Evolutionary conservation across 352 stramenopile genomes (phyloP), one percentile per base, ranked within the genome.

Genomic region (Globisporangium heterothallicum): DNA sequence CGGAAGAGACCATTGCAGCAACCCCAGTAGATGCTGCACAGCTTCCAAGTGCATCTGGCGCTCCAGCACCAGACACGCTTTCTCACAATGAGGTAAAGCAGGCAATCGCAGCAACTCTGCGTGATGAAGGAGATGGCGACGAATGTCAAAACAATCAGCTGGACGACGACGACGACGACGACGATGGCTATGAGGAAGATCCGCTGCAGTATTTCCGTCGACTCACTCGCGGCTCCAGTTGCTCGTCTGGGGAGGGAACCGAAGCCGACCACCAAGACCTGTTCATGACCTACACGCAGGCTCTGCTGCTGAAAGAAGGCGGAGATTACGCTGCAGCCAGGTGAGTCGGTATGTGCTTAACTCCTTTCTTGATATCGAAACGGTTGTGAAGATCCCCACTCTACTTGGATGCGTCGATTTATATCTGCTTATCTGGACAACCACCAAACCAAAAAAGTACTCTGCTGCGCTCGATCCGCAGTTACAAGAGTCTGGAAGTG

Each of bases 251-350:
- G 35, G 35, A 6, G 21, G 8, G 22, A 24, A 32, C 21, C 44
- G 38, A 29, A 35, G 44, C 38, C 44, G 36, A 27, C 49, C 44
- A 19, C 24, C 53, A 64, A 8, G 54, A 71, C 8, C 45, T 66
- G 9, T 74, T 64, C 35, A 49, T 63, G 38, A 42, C 49, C 16
- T 86, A 80, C 56, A 70, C 70, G 2, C 59, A 74, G 18, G 72
- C 75, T 16, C 59, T 86, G 52, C 38, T 78, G 25, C 41, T 83
- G 16, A 64, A 74, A 56, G 48, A 65, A 6, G 49, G 59, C 6
- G 53, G 49, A 18, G 49, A 74, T 10, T 81, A 72, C 42, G 52
- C 59, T n/a, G 50, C 56, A 21, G 67, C 61, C 38, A 72, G 69
- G 69, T 74, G 58, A 18, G 26, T 14, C 24, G 12, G 26, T 21